phyloP scores from a whole-genome alignment of 768 basidiomycete genomes.

The Tricholoma sp. region DNA sequence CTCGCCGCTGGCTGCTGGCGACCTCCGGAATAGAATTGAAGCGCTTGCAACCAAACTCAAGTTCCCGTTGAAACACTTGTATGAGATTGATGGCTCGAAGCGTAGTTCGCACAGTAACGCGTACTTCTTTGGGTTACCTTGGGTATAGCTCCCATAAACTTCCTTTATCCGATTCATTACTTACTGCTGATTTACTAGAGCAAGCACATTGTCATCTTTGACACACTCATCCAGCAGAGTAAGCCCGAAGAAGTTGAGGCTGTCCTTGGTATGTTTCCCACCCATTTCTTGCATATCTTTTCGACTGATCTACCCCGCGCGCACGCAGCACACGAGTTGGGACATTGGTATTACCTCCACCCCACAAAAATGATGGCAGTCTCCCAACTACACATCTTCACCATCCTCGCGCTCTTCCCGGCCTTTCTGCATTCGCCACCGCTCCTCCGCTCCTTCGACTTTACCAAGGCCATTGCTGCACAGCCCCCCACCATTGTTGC shows the following conservation, averaged over 20 bases:
- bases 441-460: conserved; percentile 77
- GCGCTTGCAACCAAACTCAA: conserved; percentile 71
- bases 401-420: conserved; percentile 83
- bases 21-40: conserved; percentile 75
- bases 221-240: conserved; percentile 91
- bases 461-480: conserved; percentile 57
- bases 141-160: conserved; percentile 45
- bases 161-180: neutral
- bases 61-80: conserved; percentile 92
- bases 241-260: conserved; percentile 93
- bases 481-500: conserved; percentile 78
- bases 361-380: conserved; percentile 84
- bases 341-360: conserved; percentile 93
- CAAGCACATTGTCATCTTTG: conserved; percentile 96
- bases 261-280: conserved; percentile 55
- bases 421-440: conserved; percentile 81
- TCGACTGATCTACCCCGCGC: neutral
- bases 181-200: conserved; percentile 38
- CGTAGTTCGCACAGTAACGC: conserved; percentile 91
- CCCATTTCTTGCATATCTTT: neutral
- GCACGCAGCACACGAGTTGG: conserved; percentile 82
- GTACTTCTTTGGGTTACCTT: conserved; percentile 97
- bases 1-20: conserved; percentile 77
- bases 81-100: conserved; percentile 97
- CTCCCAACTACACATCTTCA: conserved; percentile 84